Evolutionary conservation across 129 eudicot species (phyloP), one percentile per base, ranked within the genome.

Genomic region (Pulicaria dysenterica): DNA sequence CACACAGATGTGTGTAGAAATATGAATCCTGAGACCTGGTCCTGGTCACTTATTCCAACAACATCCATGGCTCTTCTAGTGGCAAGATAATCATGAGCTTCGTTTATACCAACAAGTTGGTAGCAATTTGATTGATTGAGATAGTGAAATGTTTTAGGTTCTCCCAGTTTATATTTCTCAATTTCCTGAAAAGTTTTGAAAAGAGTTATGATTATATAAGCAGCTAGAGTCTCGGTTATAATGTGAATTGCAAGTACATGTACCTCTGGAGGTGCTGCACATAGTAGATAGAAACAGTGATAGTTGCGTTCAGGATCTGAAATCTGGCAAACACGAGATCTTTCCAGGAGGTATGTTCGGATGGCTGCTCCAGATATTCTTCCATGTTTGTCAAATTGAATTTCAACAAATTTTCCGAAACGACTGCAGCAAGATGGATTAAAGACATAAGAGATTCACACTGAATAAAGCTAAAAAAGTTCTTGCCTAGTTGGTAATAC

Each of bases 301-400:
- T 94, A 94, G 81, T 94, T 94, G 72, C 98, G 98, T 73, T 94
- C 98, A 38, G 96, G 97, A 66, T 94, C 97, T 63, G 98, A 90
- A 81, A 94, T 62, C 83, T 90, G 95, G 86, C 97, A 90, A 80
- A 94, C 98, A 72, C 98, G 96, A 80, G 98, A 94, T 79, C 98
- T 84, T 77, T 94, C 98, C 11, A 94, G 98, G 77, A 92, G 98
- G 72, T 92, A 92, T 12, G 98, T 94, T 51, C 98, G 70, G 75
- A 94, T 88, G 73, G 98, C 98, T 67, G 98, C 98, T 64, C 98
- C 96, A 5, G 98, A 94, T 83, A 94, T 94, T 86, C 95, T 87
- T 73, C 93, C 97, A 44, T 80, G 83, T 77, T 94, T 94, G 67
- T 94, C 96, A 77, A 94, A 94, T 79, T 94, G 98, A 77, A 94